A percentile compares a stretch with the other conserved stretches of the same genome.
phyloP scores from a whole-genome alignment of 2,329 filamentous ascomycete genomes.

The Claviceps humidiphila region DNA sequence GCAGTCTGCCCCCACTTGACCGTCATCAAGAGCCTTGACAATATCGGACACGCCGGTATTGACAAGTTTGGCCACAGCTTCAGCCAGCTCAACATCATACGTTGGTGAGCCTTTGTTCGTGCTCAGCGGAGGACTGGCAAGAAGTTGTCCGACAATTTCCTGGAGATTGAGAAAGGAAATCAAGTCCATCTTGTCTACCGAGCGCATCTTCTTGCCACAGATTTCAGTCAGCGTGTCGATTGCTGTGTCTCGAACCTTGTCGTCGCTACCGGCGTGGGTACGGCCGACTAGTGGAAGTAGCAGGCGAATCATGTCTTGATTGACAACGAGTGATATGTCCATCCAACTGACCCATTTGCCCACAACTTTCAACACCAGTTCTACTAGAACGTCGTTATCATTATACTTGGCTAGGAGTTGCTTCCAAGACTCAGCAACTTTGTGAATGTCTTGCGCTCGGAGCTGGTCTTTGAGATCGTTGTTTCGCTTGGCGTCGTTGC shows the following conservation, averaged over 20 bases:
- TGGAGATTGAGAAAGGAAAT: conserved; percentile 81
- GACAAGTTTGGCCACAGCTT: conserved; percentile 88
- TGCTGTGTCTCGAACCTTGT: conserved; percentile 77
- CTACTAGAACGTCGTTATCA: conserved; percentile 59
- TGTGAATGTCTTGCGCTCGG: conserved; percentile 73
- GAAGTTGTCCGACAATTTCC: conserved; percentile 73
- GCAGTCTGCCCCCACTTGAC: conserved; percentile 45
- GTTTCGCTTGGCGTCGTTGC: conserved; percentile 70
- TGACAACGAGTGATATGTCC: conserved; percentile 87
- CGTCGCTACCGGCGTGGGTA: conserved; percentile 49
- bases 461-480: conserved; percentile 85
- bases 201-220: conserved; percentile 94
- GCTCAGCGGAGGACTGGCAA: conserved; percentile 67
- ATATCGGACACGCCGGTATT: conserved; percentile 83
- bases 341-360: conserved; percentile 99
- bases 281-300: conserved; percentile 81
- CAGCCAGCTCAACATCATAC: conserved; percentile 91
- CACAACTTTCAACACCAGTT: conserved; percentile 82
- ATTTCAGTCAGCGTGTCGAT: conserved; percentile 95
- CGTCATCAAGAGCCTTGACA: conserved; percentile 69
- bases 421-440: conserved; percentile 82
- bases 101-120: conserved; percentile 68
- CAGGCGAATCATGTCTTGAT: conserved; percentile 71
- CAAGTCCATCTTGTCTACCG: conserved; percentile 84
- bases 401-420: conserved; percentile 72